phyloP scores from a whole-genome alignment of 768 basidiomycete species.

The Brasilioporus rufonigricans region DNA sequence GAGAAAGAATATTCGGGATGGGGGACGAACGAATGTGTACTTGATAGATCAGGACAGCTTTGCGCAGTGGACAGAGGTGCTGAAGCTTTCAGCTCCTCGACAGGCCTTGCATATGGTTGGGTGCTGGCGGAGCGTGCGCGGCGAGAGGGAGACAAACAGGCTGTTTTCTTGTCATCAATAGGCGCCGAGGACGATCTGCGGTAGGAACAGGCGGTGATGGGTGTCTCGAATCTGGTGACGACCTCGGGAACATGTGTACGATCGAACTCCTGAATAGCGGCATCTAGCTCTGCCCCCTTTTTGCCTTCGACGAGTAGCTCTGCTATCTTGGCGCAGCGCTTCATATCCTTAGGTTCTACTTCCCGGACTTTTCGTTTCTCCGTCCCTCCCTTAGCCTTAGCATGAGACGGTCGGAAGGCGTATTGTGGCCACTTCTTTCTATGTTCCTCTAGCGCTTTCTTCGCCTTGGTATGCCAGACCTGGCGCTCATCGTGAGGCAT shows the following conservation, averaged over 20 bases:
- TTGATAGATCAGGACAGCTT: constrained; percentile 32
- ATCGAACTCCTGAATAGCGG: constrained; percentile 61
- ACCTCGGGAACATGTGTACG: constrained; percentile 53
- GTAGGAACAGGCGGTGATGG: constrained; percentile 69
- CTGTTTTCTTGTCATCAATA: constrained; percentile 38
- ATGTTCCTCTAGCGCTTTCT: constrained; percentile 69
- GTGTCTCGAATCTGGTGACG: constrained; percentile 69
- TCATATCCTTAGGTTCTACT: constrained; percentile 51
- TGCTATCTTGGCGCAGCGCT: constrained; percentile 66
- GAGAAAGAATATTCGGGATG: constrained; percentile 28
- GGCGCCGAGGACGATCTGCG: constrained; percentile 67
- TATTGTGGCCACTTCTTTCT: constrained; percentile 71
- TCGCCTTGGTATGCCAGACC: constrained; percentile 76
- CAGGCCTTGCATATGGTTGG: constrained; percentile 16
- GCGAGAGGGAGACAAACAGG: constrained; percentile 19
- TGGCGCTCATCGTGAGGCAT: constrained; percentile 73
- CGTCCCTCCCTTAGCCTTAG: constrained; percentile 27
- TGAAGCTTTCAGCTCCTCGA: neutral
- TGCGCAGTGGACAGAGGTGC: constrained; percentile 13
- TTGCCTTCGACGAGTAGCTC: constrained; percentile 65
- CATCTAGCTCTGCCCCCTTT: constrained; percentile 58
- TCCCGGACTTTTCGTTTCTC: constrained; percentile 36
- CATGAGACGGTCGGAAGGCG: constrained; percentile 64
- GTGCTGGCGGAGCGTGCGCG: constrained; percentile 25
- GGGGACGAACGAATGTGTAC: constrained; percentile 34